A percentile compares a stretch with the other conserved stretches of the same genome.
Evolutionary conservation across 2,329 filamentous ascomycete genomes (phyloP).

Genomic region (Alternaria arborescens): DNA sequence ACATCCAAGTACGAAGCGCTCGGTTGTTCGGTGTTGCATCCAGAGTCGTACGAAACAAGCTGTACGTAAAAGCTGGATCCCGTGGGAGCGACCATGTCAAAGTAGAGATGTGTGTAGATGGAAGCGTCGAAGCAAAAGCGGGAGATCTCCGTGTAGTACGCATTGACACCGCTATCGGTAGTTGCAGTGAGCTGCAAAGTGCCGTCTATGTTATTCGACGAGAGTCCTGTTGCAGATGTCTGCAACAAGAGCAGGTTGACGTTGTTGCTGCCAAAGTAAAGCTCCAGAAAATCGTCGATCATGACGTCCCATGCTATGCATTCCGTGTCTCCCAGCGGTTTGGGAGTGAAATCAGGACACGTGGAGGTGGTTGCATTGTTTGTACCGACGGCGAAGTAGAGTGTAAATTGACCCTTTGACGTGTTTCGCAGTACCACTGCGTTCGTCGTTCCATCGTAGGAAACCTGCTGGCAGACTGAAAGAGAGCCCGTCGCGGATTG

Average conservation of each 20-base stretch:
- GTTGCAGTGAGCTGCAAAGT: conserved; percentile 17
- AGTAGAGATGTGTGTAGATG: conserved; percentile 17
- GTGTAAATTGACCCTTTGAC: conserved; percentile 9
- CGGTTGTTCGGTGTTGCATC: conserved; percentile 4
- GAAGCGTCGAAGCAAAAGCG: conserved; percentile 17
- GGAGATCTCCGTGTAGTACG: conserved; percentile 18
- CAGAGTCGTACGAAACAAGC: conserved; percentile 15
- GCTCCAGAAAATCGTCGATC: conserved; percentile 17
- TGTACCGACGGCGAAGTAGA: conserved; percentile 1
- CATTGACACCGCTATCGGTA: conserved; percentile 13
- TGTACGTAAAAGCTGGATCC: conserved; percentile 16
- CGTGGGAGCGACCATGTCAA: conserved; percentile 14
- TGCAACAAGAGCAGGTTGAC: conserved; percentile 16
- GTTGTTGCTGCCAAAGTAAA: conserved; percentile 20
- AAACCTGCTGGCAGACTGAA: conserved; percentile 14
- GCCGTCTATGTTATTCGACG: conserved; percentile 14
- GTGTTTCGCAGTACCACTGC: conserved; percentile 17
- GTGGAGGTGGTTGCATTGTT: conserved; percentile 3
- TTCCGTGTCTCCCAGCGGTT: conserved; percentile 9
- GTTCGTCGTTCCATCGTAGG: conserved; percentile 13
- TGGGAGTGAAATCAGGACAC: conserved; percentile 17
- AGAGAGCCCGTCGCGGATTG: conserved; percentile 12
- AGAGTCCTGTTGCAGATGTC: conserved; percentile 11
- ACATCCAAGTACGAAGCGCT: conserved; percentile 16
- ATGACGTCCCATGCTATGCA: conserved; percentile 19